Base-by-base conservation (phyloP, 2,329 filamentous ascomycete species). In the Orbilia quercus region DNA sequence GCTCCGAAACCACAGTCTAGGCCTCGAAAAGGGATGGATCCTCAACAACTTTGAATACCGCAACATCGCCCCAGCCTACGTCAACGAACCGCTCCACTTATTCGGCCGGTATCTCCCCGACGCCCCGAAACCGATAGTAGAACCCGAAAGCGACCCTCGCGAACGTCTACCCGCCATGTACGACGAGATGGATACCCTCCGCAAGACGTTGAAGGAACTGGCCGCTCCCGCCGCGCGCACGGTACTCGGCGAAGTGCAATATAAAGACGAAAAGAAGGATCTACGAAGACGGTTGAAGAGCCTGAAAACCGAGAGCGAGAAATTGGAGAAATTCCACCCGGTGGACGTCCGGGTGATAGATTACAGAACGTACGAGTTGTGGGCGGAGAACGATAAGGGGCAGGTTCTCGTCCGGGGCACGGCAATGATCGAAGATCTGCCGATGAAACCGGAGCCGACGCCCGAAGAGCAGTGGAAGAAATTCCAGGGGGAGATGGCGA, bases 31-130 rank as follows among this genome's bases (percentile, higher is more conserved):
- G 51, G 44, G 71, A 57, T 64, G 44, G 62, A 51, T 76, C 16
- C 81, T 94, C 20, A 79, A 81, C 50, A 83, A 80, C 9, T 85
- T 97, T 57, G 84, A 89, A 59, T 98, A 98, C 80, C 86, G 88
- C 54, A 96, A 97, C 79, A 80, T 96, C 23, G 87, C 89, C 7
- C 93, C 94, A 12, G 82, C 98, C 18, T 96, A 92, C 79, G 91
- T 88, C 28, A 84, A 86, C 45, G 90, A 95, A 80, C 80, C 85
- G 55, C 83, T 96, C 81, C 87, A 81, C 28, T 84, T 97, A 2
- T 94, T 91, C 77, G 85, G 89, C 12, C 84, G 85, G 74, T 83
- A 80, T 66, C 82, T 78, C 9, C 76, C 75, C 11, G 55, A 73
- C 28, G 60, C 48, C 5, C 69, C 69, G 6, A 31, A 20, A 4